Evolutionary conservation across 768 basidiomycete genomes (phyloP).

Genomic region (Strobilomyces echinocephalus): DNA sequence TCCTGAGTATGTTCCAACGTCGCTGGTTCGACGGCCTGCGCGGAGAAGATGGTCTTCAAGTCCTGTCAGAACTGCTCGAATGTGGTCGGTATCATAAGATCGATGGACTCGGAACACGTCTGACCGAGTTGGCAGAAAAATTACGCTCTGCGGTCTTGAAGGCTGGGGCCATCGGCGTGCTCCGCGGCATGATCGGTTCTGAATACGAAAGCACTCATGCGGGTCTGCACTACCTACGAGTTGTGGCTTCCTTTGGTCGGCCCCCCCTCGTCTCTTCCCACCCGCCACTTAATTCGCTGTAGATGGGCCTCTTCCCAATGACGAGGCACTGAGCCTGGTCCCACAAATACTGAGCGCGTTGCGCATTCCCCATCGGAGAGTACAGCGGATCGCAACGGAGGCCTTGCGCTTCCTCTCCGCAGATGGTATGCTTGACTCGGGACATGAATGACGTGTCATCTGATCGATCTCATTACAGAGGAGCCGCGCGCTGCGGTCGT

Average conservation of each 20-base stretch:
- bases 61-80: slow-evolving; percentile 14
- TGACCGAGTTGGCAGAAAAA: slow-evolving; percentile 6
- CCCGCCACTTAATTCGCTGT: neutral
- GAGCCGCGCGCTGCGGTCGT: slow-evolving; percentile 9
- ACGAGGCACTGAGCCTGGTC: slow-evolving; percentile 9
- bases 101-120: neutral
- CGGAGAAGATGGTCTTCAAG: slow-evolving; percentile 24
- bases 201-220: slow-evolving; percentile 10
- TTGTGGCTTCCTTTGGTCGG: slow-evolving; percentile 18
- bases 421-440: slow-evolving; percentile 5
- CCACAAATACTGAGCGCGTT: slow-evolving; percentile 14
- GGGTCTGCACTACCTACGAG: slow-evolving; percentile 22
- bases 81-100: slow-evolving; percentile 14
- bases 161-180: slow-evolving; percentile 7
- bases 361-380: slow-evolving; percentile 10
- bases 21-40: slow-evolving; percentile 27
- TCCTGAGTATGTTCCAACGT: slow-evolving; percentile 21
- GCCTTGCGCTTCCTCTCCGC: slow-evolving; percentile 10
- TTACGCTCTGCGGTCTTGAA: slow-evolving; percentile 15
- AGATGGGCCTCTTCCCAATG: slow-evolving; percentile 8
- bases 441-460: neutral
- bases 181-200: slow-evolving; percentile 15
- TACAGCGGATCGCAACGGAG: slow-evolving; percentile 16
- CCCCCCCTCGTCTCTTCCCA: neutral
- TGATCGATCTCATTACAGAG: slow-evolving; percentile 7